These are phyloP conservation scores for Lactarius tabidus DNA, from an alignment of 768 basidiomycete genomes.

Conservation along the genomic window DNA sequence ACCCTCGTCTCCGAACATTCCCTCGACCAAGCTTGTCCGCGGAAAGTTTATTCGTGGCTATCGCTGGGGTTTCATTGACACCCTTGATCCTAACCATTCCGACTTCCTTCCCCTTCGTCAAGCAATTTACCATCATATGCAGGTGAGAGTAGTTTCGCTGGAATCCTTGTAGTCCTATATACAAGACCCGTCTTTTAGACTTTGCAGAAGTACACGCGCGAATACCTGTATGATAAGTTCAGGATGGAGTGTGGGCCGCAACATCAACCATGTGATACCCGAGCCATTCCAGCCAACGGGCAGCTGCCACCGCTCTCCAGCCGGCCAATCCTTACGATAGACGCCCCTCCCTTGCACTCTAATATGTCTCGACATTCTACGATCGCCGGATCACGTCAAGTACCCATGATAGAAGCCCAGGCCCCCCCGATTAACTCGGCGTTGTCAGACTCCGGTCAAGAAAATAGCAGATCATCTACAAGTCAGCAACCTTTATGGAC, in stretches of 20 bases:
- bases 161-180: neutral
- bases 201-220: constrained; percentile 78
- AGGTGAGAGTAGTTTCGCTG: constrained; percentile 47
- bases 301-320: constrained; percentile 35
- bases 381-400: constrained; percentile 40
- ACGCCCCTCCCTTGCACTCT: constrained; percentile 19
- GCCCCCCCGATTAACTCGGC: constrained; percentile 19
- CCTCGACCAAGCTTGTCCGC: constrained; percentile 59
- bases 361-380: constrained; percentile 25
- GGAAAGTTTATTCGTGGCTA: constrained; percentile 70
- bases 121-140: constrained; percentile 85
- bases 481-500: constrained; percentile 35
- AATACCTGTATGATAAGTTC: constrained; percentile 80
- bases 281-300: constrained; percentile 22
- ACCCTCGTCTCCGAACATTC: constrained; percentile 31
- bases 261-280: constrained; percentile 30
- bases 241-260: constrained; percentile 53
- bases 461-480: constrained; percentile 34
- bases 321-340: constrained; percentile 25
- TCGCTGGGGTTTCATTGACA: constrained; percentile 82
- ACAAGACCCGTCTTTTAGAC: constrained; percentile 43
- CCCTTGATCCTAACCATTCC: constrained; percentile 71
- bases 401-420: constrained; percentile 33
- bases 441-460: constrained; percentile 26
- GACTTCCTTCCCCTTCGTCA: constrained; percentile 76